phyloP scores from a whole-genome alignment of 768 basidiomycete species.

The Lactarius tabidus region DNA sequence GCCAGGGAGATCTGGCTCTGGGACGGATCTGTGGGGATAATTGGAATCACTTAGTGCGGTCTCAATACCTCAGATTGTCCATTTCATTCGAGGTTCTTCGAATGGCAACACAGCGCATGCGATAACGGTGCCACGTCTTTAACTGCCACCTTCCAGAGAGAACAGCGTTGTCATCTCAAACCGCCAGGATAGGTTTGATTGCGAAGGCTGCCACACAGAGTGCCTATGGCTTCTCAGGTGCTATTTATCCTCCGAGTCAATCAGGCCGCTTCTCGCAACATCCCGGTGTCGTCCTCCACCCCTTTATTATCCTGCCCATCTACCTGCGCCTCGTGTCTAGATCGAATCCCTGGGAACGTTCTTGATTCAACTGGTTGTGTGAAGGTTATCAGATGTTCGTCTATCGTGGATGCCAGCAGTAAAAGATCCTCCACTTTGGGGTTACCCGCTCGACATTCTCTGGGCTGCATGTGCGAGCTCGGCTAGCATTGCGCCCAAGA shows the following conservation, averaged over 20 bases:
- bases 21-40: not conserved
- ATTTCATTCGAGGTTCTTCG: too few species aligned
- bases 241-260: not conserved
- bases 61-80: too few species aligned
- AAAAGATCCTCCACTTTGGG: not conserved
- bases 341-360: not conserved
- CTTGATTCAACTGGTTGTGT: slow-evolving; percentile 6
- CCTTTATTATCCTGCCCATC: not conserved
- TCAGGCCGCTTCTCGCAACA: not conserved
- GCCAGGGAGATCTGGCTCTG: not conserved
- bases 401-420: not conserved
- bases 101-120: too few species aligned
- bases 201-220: not conserved
- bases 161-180: not conserved
- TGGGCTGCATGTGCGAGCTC: not conserved
- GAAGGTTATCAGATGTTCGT: not conserved
- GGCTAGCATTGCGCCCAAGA: not conserved
- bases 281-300: not conserved
- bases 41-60: not conserved
- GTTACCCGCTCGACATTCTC: not conserved
- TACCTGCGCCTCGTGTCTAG: not conserved
- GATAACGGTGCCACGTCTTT: not conserved
- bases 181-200: slow-evolving; percentile 17
- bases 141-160: not conserved
- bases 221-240: not conserved